Evolutionary conservation across 306 rosid genomes (phyloP).

Genomic region (Chamaecrista fasciculata): DNA sequence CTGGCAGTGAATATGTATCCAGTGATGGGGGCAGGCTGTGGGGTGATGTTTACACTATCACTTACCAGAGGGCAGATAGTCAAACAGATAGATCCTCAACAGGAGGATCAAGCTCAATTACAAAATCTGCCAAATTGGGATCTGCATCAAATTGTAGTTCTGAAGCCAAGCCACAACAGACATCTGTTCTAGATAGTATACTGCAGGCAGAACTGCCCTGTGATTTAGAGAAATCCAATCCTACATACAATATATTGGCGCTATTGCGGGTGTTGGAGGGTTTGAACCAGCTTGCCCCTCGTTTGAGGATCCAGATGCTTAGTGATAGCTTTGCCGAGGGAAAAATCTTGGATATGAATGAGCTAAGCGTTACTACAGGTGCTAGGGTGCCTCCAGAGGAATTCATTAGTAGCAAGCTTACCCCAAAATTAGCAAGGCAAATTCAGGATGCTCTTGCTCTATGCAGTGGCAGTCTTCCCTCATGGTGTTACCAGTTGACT

Average conservation of each 20-base stretch:
- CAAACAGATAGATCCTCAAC: slow-evolving; percentile 61
- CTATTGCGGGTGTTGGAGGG: slow-evolving; percentile 89
- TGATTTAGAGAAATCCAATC: slow-evolving; percentile 84
- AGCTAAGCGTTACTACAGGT: slow-evolving; percentile 50
- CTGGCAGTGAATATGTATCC: slow-evolving; percentile 66
- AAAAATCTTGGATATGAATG: slow-evolving; percentile 52
- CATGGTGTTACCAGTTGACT: slow-evolving; percentile 98
- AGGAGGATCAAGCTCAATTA: slow-evolving; percentile 63
- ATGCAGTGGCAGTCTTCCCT: slow-evolving; percentile 98
- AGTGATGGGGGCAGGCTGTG: slow-evolving; percentile 96
- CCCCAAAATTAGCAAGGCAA: slow-evolving; percentile 96
- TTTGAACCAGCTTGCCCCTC: slow-evolving; percentile 92
- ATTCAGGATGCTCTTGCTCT: slow-evolving; percentile 99
- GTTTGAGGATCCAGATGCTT: slow-evolving; percentile 69
- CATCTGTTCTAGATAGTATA: slow-evolving; percentile 85
- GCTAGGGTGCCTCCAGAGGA: slow-evolving; percentile 71
- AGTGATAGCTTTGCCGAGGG: slow-evolving; percentile 81
- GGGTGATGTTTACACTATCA: slow-evolving; percentile 89
- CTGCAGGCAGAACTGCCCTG: slow-evolving; percentile 96
- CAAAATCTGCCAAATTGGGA: slow-evolving; percentile 62
- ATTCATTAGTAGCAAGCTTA: slow-evolving; percentile 87
- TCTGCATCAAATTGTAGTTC: slow-evolving; percentile 56
- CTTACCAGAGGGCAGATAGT: slow-evolving; percentile 83
- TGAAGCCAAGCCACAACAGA: slow-evolving; percentile 57
- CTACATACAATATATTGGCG: slow-evolving; percentile 85